These are phyloP conservation scores for Noccaea caerulescens DNA, from an alignment of 345 rosid species.

Conservation along the genomic window DNA sequence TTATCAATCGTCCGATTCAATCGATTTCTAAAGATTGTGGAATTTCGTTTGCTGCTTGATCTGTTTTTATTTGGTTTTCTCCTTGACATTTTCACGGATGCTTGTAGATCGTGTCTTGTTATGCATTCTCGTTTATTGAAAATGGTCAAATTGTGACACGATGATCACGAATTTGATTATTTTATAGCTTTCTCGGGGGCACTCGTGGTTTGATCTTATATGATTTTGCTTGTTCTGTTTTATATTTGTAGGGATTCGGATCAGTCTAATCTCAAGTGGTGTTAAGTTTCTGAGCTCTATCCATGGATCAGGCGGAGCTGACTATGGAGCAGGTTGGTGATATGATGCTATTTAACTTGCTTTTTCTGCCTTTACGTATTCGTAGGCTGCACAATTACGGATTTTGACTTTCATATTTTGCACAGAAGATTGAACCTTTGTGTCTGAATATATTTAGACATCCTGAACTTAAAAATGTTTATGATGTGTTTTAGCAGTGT, in stretches of 20 bases:
- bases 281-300: constrained; percentile 41
- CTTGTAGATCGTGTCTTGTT: constrained; percentile 35
- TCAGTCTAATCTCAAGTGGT: constrained; percentile 38
- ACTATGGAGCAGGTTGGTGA: constrained; percentile 71
- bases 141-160: constrained; percentile 6
- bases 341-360: constrained; percentile 24
- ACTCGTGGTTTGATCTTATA: neutral
- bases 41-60: constrained; percentile 23
- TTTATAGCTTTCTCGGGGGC: neutral
- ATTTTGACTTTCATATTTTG: constrained; percentile 5
- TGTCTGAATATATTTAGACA: neutral
- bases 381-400: neutral
- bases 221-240: constrained; percentile 2
- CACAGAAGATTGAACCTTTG: neutral
- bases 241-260: constrained; percentile 40
- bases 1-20: neutral
- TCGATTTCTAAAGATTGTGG: constrained; percentile 2
- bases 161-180: constrained; percentile 1
- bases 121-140: constrained; percentile 20
- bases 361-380: constrained; percentile 19
- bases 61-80: neutral
- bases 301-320: constrained; percentile 84
- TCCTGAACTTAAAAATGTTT: constrained; percentile 1
- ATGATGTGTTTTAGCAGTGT: neutral
- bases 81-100: constrained; percentile 28